Percentiles rank a stretch among this genome's conserved stretches.
phyloP scores from a whole-genome alignment of 371 early-diverging fungal species.

The Zancudomyces culisetae region DNA sequence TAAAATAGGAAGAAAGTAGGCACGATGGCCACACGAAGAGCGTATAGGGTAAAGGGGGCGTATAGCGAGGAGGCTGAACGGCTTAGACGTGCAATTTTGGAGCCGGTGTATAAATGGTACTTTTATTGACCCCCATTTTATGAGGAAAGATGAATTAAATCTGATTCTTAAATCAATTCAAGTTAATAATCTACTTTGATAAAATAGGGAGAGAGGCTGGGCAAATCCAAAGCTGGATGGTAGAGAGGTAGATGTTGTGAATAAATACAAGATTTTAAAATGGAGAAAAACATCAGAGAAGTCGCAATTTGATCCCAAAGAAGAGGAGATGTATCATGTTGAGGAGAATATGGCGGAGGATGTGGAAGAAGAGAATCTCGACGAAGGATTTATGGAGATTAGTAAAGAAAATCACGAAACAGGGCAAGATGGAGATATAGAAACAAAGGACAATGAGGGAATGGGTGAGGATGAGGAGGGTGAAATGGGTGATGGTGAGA shows the following conservation, averaged over 20 bases:
- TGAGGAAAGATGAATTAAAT: not conserved
- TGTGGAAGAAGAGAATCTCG: not conserved
- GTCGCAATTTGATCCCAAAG: not conserved
- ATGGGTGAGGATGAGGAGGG: not conserved
- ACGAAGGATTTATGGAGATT: not conserved
- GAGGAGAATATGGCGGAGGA: not conserved
- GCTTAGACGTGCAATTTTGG: conserved; percentile 1
- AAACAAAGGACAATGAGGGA: not conserved
- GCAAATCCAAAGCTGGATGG: not conserved
- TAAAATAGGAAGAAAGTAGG: not conserved
- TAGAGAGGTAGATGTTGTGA: not conserved
- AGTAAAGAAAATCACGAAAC: not conserved
- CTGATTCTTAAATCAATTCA: not conserved
- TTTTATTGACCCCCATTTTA: not conserved
- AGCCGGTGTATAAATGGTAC: conserved; percentile 6
- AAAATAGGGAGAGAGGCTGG: conserved; percentile 3
- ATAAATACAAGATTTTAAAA: conserved; percentile 2
- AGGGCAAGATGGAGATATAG: not conserved
- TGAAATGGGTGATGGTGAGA: not conserved
- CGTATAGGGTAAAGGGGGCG: conserved; percentile 1
- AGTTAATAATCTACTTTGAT: not conserved
- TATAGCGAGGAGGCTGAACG: conserved; percentile 2
- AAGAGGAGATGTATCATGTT: not conserved
- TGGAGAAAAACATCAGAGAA: not conserved
- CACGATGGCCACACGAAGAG: conserved; percentile 3